Base-by-base conservation (phyloP, 371 early-diverging fungal genomes). In the Edhazardia aedis region DNA sequence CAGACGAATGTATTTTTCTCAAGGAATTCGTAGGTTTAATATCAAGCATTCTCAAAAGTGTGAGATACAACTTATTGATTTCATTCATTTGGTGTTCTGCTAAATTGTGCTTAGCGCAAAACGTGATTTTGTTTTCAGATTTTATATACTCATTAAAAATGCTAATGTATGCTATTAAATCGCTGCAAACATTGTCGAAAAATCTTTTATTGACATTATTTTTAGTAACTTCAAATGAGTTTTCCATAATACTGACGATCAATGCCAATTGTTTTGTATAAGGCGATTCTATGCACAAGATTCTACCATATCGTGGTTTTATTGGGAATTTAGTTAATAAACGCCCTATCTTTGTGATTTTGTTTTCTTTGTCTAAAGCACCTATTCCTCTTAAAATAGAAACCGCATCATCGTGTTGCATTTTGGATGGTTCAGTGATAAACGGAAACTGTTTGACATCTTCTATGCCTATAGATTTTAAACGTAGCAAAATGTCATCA, bases 381-480 rank as follows among this genome's bases (percentile, higher is more conserved):
- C 14, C 14, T 33, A 33, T 7, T 6, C 33, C 14, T 33, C 14
- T 33, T 14, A 33, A 33, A 33, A 14, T 7, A 33, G 6, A 7
- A 7, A 33, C 6, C 6, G 33, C 33, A 33, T 7, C 6, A 33
- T 33, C 14, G 33, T 7, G 6, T 33, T 33, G 6, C 6, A 7
- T 33, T 33, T 33, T 6, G 7, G 33, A 19, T 22, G 86, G 86
- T 21, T 80, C 79, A 12, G 83, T 84, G 1, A 86, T 81, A 75
- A 86, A 94, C n/a, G 92, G 92, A 65, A 93, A 96, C 54, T 83
- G 83, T 55, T 78, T 70, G 0, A 91, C 84, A 51, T 86, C 82
- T 53, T 86, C 80, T 54, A 94, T 85, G 51, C 81, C 79, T 84
- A 92, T 85, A 12, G 81, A 65, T 71, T 91, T 89, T 86, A 96